These are phyloP conservation scores for Dionaea muscipula DNA, from an alignment of 179 eudicot species.

Conservation along the genomic window DNA sequence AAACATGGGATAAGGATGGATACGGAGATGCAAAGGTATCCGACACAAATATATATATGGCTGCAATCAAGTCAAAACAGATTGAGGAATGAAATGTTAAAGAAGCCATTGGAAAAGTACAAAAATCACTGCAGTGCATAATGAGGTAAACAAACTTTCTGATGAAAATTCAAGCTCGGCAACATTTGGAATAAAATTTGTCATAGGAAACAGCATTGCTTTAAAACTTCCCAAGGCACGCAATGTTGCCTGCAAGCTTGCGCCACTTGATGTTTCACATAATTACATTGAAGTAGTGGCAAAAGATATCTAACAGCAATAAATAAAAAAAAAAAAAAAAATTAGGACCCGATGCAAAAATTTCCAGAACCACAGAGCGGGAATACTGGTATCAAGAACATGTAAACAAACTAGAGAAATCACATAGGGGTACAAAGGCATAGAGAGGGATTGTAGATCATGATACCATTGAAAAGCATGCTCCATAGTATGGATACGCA, in stretches of 20 bases:
- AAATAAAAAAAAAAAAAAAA: background rate
- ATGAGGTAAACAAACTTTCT: too few species aligned
- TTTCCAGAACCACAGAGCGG: background rate
- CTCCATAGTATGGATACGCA: conserved; percentile 86
- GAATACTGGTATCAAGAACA: background rate
- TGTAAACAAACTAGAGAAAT: too few species aligned
- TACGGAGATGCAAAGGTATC: background rate
- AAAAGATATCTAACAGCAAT: too few species aligned
- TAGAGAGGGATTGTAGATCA: conserved; percentile 8
- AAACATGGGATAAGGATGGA: background rate
- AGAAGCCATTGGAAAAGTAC: too few species aligned
- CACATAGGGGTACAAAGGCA: background rate
- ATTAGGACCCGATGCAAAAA: background rate
- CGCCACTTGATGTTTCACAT: too few species aligned
- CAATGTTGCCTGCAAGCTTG: too few species aligned
- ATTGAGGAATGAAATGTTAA: too few species aligned
- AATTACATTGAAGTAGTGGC: background rate
- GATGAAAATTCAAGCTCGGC: too few species aligned
- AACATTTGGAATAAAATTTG: too few species aligned
- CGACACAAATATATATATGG: background rate
- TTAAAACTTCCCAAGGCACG: too few species aligned
- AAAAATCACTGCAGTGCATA: too few species aligned
- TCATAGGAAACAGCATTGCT: too few species aligned
- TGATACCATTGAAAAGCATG: conserved; percentile 63
- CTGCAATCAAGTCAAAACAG: background rate